Evolutionary conservation across 2,329 filamentous ascomycete genomes (phyloP), one percentile per base, ranked within the genome.

Genomic region (Fusarium austroafricanum): DNA sequence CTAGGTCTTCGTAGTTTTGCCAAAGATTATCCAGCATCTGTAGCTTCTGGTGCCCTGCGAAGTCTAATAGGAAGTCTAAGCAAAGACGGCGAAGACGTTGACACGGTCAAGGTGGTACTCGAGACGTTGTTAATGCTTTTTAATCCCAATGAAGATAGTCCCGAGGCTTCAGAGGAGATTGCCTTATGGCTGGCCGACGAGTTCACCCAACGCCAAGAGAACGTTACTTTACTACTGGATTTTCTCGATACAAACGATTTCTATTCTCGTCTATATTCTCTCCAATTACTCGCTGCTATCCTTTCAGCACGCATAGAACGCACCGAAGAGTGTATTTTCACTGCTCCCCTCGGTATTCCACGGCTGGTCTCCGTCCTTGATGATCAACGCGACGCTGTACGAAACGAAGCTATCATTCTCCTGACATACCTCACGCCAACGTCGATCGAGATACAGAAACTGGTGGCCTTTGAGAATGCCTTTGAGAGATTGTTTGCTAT

Each of bases 101-200:
- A 99, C 79, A 99, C 96, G 7, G 91, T 97, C 77, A 97, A 97
- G 81, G 89, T 97, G 58, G 92, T 97, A 64, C 85, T 99, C 68
- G 96, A 99, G 86, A 99, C 96, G 43, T 83, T 99, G 73, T 84
- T 98, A 77, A 95, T 96, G 90, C 89, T 99, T 39, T 98, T 98
- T 78, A 89, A 80, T 67, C 88, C 89, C 39, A 90, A 90, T 71
- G 83, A 86, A 71, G 83, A 84, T 76, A 96, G 93, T 84, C 87
- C 93, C 31, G 95, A 98, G 85, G 93, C 95, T 54, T 97, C 95
- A 15, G 95, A 98, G 69, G 96, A 99, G 80, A 96, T 99, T 73
- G 92, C 92, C 18, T 83, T 98, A 28, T 99, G 96, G 94, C 85
- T 99, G 61, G 96, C 96, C 54, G 96, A 99, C 80, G 95, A 98